Percentiles rank a stretch among this genome's conserved stretches.
Evolutionary conservation across 352 stramenopile genomes (phyloP).

Genomic region (Globisporangium viniferum): DNA sequence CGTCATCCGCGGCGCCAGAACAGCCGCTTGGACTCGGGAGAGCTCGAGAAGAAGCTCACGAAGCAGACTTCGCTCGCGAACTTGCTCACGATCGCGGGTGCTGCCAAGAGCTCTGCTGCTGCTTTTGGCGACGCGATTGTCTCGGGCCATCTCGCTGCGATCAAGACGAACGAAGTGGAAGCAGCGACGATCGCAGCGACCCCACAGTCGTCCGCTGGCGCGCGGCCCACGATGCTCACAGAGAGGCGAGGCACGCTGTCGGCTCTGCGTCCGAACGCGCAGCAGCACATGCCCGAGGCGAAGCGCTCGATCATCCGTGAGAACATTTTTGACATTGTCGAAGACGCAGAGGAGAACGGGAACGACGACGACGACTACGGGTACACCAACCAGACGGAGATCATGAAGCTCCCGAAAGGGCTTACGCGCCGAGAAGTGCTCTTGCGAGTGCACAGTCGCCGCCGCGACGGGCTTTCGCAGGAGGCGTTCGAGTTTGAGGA

Average conservation of each 20-base stretch:
- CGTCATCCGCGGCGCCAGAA: conserved; percentile 16
- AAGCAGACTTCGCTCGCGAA: conserved; percentile 31
- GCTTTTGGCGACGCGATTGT: conserved; percentile 4
- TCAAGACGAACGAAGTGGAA: conserved; percentile 28
- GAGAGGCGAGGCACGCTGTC: conserved; percentile 37
- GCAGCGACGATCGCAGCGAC: conserved; percentile 31
- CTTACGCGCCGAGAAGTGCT: conserved; percentile 68
- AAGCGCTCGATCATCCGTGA: conserved; percentile 51
- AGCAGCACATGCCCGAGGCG: conserved; percentile 26
- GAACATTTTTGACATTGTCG: conserved; percentile 79
- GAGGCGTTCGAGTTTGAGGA: conserved; percentile 71
- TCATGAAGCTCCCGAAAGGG: conserved; percentile 74
- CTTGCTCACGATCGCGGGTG: conserved; percentile 22
- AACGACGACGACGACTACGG: conserved; percentile 24
- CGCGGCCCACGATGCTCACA: conserved; percentile 11
- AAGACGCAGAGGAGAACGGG: conserved; percentile 49
- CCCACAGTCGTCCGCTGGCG: conserved; percentile 2
- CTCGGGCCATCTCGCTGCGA: conserved; percentile 20
- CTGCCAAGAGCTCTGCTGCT: not conserved
- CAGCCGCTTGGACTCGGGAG: not conserved
- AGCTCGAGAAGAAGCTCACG: not conserved
- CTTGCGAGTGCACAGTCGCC: conserved; percentile 45
- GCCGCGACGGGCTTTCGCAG: conserved; percentile 29
- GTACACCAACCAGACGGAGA: conserved; percentile 37
- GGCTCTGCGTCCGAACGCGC: conserved; percentile 31